Evolutionary conservation across 2,329 filamentous ascomycete genomes (phyloP), one percentile per base, ranked within the genome.

Genomic region (Calonectria naviculata): DNA sequence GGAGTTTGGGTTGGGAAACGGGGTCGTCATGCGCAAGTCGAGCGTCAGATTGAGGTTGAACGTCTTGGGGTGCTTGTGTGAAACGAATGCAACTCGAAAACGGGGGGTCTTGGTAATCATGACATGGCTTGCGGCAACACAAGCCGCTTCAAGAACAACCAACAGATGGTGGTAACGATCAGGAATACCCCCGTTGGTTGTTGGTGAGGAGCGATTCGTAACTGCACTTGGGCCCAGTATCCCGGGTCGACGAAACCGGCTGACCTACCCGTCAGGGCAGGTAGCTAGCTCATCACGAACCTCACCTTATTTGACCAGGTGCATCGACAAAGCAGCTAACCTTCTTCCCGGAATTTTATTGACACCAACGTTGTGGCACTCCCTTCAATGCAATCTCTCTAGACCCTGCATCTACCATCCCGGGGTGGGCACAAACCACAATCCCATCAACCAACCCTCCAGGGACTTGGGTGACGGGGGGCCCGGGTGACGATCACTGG

Each of bases 401-500:
- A 62, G 61, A 56, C 68, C 68, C 63, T 66, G 63, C 68, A 34
- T 34, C 61, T 58, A 49, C 26, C 28, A 21, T 52, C 31, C 17
- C 41, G 34, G 52, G 47, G 31, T 15, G 24, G 36, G 61, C 21
- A 24, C 52, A 24, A 31, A 38, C 8, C 31, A 31, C 31, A 31
- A 58, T 58, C n/a, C n/a, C 49, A 34, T 41, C 41, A 62, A 24
- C 21, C 36, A 62, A 24, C 21, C 36, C 21, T 21, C 58, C 54
- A 58, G 67, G 60, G 47, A 58, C 29, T 26, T 49, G 64, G 56
- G 72, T 21, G 62, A 21, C 36, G 34, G 63, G 60, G 61, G 60
- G 47, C 75, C 75, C 71, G 49, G 75, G 28, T 68, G 74, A 75
- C 69, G 74, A 77, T 77, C 75, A 60, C 69, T 68, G 66, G 44